Base-by-base conservation (phyloP, 2,329 filamentous ascomycete species). In the Phialocephala sp. region DNA sequence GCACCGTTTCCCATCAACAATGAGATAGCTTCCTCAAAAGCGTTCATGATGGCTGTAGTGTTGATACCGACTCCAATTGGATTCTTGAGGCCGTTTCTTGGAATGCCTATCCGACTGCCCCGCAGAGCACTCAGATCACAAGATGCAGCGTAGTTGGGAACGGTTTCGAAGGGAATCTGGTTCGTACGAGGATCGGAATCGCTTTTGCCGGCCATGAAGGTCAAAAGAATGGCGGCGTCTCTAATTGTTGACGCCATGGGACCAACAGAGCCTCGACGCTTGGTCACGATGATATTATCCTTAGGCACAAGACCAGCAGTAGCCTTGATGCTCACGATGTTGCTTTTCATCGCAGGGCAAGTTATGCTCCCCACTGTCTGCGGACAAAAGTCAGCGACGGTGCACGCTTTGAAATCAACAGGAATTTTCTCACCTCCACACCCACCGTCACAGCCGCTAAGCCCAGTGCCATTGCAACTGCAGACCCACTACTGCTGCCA, bases 321-420 rank as follows among this genome's bases (percentile, higher is more conserved):
- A 0, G 89, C 87, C 73, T 89, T 89, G 74, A 92, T 87, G 1
- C 87, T 89, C 0, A 90, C 88, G 1, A 91, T 74, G 63, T 88
- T 89, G 77, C 86, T 90, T 5, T 66, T 58, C 47, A 76, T 71
- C 0, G 79, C 73, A 0, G 90, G 89, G 8, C 80, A 81, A 3
- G 90, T 73, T 61, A 92, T 90, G 20, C 84, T 88, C 3, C 89
- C 89, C 65, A 82, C 81, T 0, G 89, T 91, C n/a, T n/a, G n/a
- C 89, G 0, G 88, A n/a, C n/a, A n/a, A n/a, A n/a, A n/a, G n/a
- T n/a, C n/a, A n/a, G n/a, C n/a, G n/a, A n/a, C n/a, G n/a, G n/a
- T n/a, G n/a, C n/a, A n/a, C n/a, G n/a, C n/a, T n/a, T n/a, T n/a
- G n/a, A n/a, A n/a, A n/a, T n/a, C n/a, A n/a, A n/a, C n/a, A n/a